phyloP scores from a whole-genome alignment of 1,284 basidiomycete species.

The Cutaneotrichosporon daszewskae region DNA sequence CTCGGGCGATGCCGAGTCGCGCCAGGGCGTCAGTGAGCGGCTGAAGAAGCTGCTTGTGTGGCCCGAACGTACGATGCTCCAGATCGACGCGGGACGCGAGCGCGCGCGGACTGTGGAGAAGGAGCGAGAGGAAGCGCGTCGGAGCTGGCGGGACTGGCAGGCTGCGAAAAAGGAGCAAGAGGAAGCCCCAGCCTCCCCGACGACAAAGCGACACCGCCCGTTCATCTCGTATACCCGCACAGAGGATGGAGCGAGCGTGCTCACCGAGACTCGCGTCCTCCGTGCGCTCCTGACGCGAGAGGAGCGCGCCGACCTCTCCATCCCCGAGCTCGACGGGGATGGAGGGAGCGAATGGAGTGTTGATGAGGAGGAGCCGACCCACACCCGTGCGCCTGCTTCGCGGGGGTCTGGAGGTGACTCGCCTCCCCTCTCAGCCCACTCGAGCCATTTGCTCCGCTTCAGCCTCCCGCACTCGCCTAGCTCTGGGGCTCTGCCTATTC shows the following conservation, averaged over 20 bases:
- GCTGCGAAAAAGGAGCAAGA: too few relatives aligned
- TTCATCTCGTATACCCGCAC: slow-evolving; percentile 42
- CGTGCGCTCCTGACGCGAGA: slow-evolving; percentile 23
- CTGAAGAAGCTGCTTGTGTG: slow-evolving; percentile 36
- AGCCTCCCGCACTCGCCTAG: too few relatives aligned
- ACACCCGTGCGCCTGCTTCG: too few relatives aligned
- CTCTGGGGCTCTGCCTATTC: too few relatives aligned
- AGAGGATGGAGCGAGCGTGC: slow-evolving; percentile 33
- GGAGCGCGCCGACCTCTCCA: slow-evolving; percentile 4
- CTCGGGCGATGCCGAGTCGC: slow-evolving; percentile 19
- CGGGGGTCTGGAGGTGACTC: too few relatives aligned
- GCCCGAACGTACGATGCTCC: slow-evolving; percentile 24
- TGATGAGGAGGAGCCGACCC: slow-evolving; percentile 4
- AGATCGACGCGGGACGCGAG: too few relatives aligned
- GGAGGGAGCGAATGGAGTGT: slow-evolving; percentile 4
- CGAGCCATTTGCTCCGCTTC: too few relatives aligned
- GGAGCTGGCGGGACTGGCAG: too few relatives aligned
- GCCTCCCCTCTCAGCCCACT: too few relatives aligned
- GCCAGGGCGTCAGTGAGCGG: slow-evolving; percentile 14
- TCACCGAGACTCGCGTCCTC: slow-evolving; percentile 36
- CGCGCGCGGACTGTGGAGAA: too few relatives aligned
- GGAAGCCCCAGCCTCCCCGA: too few relatives aligned
- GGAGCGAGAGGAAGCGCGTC: too few relatives aligned
- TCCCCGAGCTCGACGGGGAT: slow-evolving; percentile 23
- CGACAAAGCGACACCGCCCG: slow-evolving; percentile 21